A percentile compares a stretch with the other conserved stretches of the same genome.
Evolutionary conservation across 441 rosid genomes (phyloP).

Genomic region (Populus hybrid): DNA sequence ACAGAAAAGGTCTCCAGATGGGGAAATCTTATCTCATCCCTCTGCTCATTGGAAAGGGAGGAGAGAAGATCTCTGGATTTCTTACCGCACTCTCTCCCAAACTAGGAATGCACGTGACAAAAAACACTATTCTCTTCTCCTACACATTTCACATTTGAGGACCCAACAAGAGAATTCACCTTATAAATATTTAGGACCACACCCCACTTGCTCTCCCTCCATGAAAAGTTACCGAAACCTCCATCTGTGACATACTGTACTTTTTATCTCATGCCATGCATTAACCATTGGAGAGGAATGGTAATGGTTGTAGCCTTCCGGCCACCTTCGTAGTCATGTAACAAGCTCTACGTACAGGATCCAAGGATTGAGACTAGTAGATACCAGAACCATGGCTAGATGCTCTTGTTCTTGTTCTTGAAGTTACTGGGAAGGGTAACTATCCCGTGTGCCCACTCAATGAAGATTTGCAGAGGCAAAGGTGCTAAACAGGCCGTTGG

Average conservation of each 20-base stretch:
- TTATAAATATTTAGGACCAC: background rate
- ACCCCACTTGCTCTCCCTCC: background rate
- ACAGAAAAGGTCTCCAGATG: constrained; percentile 12
- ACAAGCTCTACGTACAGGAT: too few relatives aligned
- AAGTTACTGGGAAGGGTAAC: constrained; percentile 6
- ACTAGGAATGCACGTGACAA: constrained; percentile 47
- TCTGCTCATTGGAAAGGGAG: constrained; percentile 39
- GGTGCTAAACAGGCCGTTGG: constrained; percentile 14
- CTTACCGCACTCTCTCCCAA: background rate
- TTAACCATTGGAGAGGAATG: too few relatives aligned
- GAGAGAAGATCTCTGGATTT: background rate
- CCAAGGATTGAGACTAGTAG: too few relatives aligned
- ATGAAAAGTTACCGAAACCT: too few relatives aligned
- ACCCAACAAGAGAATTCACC: background rate
- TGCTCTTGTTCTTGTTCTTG: background rate
- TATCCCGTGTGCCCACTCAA: constrained; percentile 15
- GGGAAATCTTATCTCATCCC: constrained; percentile 42
- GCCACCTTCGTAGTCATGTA: too few relatives aligned
- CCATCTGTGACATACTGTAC: too few relatives aligned
- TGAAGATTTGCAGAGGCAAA: constrained; percentile 5
- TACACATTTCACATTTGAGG: background rate
- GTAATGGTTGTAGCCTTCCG: too few relatives aligned
- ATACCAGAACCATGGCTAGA: background rate
- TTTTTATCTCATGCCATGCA: too few relatives aligned
- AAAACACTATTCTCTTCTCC: constrained; percentile 12